Base-by-base conservation (phyloP, 306 rosid species). In the Vachellia collinsii region DNA sequence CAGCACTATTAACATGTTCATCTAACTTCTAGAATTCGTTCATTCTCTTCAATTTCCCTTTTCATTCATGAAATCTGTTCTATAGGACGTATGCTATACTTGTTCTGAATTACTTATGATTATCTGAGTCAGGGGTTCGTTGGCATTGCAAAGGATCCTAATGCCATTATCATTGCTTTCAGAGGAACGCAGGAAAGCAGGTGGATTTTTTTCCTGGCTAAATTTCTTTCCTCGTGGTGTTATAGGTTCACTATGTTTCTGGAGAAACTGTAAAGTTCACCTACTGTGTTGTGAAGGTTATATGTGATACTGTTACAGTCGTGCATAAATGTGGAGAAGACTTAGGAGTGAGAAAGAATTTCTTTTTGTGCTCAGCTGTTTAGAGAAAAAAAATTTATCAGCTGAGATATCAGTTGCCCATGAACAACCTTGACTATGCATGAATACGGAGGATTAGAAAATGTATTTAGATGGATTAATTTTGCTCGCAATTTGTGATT, bases 151-250 rank as follows among this genome's bases (percentile, higher is more conserved):
- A 80, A 87, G 70, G 91, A 92, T 88, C 94, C 92, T 13, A 78
- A 84, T 81, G 93, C 99, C 44, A 83, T 96, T 38, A 77, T 96
- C 77, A 93, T 96, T 86, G 97, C 99, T 59, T 93, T 96, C 83
- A 88, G 99, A 86, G 99, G 99, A 78, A 96, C 98, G 77, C 96
- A 96, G 83, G 99, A 84, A 83, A 90, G 61, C 91, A 96, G 99
- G 99, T 96, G 62, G 34, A 36, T 68, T 17, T 84, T 80, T 29
- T 46, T 47, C 38, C 43, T 51, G 37, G 53, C 47, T 77, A 75
- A 59, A 4, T 77, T 67, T 62, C 36, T 39, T 25, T 79, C 37
- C 16, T 23, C 3, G 61, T 74, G 53, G 77, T 3, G 36, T 77
- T 53, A 54, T 72, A 50, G 72, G 61, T 7, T 59, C 42, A 51